Evolutionary conservation across 2,329 filamentous ascomycete species (phyloP), one percentile per base, ranked within the genome.

Genomic region (Amauroascus niger): DNA sequence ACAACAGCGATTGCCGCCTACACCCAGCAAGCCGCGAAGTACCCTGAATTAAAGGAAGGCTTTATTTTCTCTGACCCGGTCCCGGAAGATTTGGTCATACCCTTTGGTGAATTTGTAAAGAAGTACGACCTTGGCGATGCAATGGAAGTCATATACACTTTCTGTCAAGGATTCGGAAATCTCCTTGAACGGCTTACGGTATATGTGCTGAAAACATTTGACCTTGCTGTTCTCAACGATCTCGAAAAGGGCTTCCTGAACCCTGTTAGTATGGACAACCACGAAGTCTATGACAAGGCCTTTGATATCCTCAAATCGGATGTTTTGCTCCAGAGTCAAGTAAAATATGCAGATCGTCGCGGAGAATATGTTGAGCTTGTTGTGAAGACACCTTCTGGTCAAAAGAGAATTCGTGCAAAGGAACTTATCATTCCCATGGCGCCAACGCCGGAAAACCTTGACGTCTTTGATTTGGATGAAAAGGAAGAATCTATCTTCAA

Each of bases 391-490:
- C 61, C 65, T 4, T 43, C 55, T 1, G 66, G 67, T 6, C 49
- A 20, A 1, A 65, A 63, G 43, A 55, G 66, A 3, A 63, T 76
- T 41, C 54, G 62, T 28, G 69, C 71, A 6, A 65, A 66, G 32
- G 68, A 71, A 49, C 54, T 77, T 1, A 55, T 77, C 6, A 62
- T 71, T 18, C 64, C 71, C 13, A 67, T 71, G 14, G 73, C 73
- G 0, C 72, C 72, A 1, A 63, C 62, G 24, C 41, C 68, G 3
- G 54, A 65, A 0, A 67, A 65, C 45, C 63, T 76, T 9, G 3
- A 46, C 0, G 60, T 59, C 0, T 70, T 71, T 58, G 69, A 70
- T 53, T 58, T 75, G 8, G 61, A 57, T 40, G 2, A 40, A 0
- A 16, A 58, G 0, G 73, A 76, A 53, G 48, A 6, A 2, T 24